Evolutionary conservation across 2,329 filamentous ascomycete species (phyloP), one percentile per base, ranked within the genome.

Genomic region (Penicillium freii): DNA sequence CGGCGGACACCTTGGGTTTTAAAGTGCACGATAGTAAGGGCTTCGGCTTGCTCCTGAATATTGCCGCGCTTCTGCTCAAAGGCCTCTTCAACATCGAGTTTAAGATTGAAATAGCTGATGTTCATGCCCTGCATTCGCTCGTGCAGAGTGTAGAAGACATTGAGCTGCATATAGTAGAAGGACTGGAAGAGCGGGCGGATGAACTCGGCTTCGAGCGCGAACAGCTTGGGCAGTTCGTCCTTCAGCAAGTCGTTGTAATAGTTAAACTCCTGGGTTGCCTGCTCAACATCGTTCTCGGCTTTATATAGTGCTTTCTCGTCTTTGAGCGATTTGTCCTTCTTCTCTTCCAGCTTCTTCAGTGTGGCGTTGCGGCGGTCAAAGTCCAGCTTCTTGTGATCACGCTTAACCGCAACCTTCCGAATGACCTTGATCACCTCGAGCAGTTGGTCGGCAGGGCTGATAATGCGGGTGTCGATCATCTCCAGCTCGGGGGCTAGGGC

Each of bases 121-220:
- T 97, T 92, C 74, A 95, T 92, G 65, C 84, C 87, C 78, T 99
- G 94, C 94, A 99, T 99, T 77, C 88, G 91, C 77, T 97, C 93
- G 74, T 99, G 94, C 53, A 99, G 82, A 1, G 94, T 99, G 77
- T 99, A 99, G 76, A 97, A 99, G 64, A 99, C 91, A 76, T 99
- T 99, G 64, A 99, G 85, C 77, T 99, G 94, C 94, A 99, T 99
- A 81, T 97, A 99, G 79, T 99, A 99, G 80, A 99, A 99, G 10
- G 91, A 96, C 75, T 97, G 94, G 82, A 99, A 99, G 8, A 99
- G 85, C 3, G 94, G 94, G 66, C 91, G 88, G 75, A 99, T 99
- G 74, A 99, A 97, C 75, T 97, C 89, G 62, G 88, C 85, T 75
- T 99, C 94, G 19, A 99, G 85, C 8, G 80, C 75, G 76, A 99